Conservation (phyloP, 2,329 filamentous ascomycete genomes). For the Zasmidium citrigriseum region DNA sequence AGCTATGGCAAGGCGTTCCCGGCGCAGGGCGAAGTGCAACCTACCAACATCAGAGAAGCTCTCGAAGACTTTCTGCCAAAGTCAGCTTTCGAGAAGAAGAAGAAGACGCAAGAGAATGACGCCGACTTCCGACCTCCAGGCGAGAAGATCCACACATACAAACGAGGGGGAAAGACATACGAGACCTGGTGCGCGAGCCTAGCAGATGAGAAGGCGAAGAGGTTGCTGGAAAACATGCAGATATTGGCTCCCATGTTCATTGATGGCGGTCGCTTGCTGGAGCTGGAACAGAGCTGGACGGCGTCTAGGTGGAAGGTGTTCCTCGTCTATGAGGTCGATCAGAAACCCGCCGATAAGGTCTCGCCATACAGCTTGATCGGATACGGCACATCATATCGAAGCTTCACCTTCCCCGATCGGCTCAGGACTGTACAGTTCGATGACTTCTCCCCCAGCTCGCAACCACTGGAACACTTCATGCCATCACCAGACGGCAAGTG, state of each 20-base stretch:
- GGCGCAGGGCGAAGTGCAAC: constrained; percentile 65
- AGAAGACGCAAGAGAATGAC: constrained; percentile 36
- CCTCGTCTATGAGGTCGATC: constrained; percentile 57
- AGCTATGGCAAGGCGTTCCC: constrained; percentile 72
- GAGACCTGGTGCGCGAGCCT: constrained; percentile 85
- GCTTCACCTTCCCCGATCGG: constrained; percentile 53
- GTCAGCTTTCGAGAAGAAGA: constrained; percentile 48
- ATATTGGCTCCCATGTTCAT: constrained; percentile 85
- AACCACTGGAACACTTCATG: constrained; percentile 30
- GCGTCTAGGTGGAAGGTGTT: constrained; percentile 89
- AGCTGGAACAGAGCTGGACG: constrained; percentile 70
- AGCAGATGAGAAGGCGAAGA: constrained; percentile 66
- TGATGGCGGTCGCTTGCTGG: constrained; percentile 82
- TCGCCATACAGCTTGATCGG: constrained; percentile 80
- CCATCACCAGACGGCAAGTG: constrained; percentile 24
- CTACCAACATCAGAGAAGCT: constrained; percentile 67
- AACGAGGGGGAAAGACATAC: constrained; percentile 63
- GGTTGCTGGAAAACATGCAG: constrained; percentile 78
- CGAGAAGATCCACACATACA: constrained; percentile 65
- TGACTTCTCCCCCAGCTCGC: constrained; percentile 23
- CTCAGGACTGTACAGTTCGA: constrained; percentile 22
- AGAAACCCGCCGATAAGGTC: constrained; percentile 38
- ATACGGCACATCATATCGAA: constrained; percentile 87
- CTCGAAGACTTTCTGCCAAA: constrained; percentile 68
- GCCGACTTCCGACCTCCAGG: constrained; percentile 72